phyloP scores from a whole-genome alignment of 140 eudicot species.

The Oenanthe javanica region DNA sequence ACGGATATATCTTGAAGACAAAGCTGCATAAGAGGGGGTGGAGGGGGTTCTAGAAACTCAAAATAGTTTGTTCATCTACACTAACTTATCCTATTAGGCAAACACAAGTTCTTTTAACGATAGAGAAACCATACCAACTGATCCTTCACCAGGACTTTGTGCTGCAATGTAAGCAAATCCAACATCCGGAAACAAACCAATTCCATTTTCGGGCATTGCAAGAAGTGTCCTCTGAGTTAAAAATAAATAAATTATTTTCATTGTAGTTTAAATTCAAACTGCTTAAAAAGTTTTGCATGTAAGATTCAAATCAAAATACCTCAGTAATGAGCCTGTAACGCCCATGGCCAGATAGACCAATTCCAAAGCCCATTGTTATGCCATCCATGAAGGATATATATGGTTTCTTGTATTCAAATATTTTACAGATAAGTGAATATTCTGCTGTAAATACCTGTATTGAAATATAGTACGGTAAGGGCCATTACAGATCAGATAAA shows the following conservation, averaged over 20 bases:
- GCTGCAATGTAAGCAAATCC: constrained; percentile 94
- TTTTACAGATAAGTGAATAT: constrained; percentile 88
- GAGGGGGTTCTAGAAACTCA: not conserved
- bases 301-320: constrained; percentile 30
- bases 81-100: not conserved
- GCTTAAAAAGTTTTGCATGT: not conserved
- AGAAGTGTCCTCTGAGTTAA: constrained; percentile 97
- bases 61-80: not conserved
- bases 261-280: not conserved
- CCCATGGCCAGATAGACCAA: constrained; percentile 97
- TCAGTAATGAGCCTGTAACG: constrained; percentile 78
- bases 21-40: not conserved
- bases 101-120: not conserved
- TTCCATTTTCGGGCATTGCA: constrained; percentile 98
- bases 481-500: not conserved
- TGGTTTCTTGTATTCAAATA: constrained; percentile 72
- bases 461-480: constrained; percentile 9
- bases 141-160: constrained; percentile 90
- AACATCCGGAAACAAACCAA: constrained; percentile 96
- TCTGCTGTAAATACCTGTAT: constrained; percentile 83
- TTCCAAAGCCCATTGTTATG: constrained; percentile 97
- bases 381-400: constrained; percentile 94
- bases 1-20: not conserved
- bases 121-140: constrained; percentile 51
- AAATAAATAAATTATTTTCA: no score